These are phyloP conservation scores for Flammula alnicola DNA, from an alignment of 1,284 basidiomycete genomes.

Conservation along the genomic window DNA sequence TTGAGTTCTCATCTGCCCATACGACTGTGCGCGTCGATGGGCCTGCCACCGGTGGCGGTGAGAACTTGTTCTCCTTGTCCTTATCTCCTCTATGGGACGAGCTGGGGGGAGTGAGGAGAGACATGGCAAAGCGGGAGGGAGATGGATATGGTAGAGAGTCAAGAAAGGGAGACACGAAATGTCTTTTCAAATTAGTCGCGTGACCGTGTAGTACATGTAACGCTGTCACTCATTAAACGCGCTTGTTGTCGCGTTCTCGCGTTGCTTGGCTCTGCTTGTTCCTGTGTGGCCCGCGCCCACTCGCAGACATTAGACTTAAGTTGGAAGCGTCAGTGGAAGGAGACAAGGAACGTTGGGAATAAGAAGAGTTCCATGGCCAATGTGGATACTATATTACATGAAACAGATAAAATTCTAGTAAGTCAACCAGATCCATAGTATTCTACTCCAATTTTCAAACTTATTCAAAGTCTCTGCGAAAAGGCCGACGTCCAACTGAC, in stretches of 20 bases:
- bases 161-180: slow-evolving; percentile 5
- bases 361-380: no score
- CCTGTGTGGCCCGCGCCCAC: neutral
- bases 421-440: no score
- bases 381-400: no score
- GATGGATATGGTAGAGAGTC: slow-evolving; percentile 2
- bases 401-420: no score
- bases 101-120: slow-evolving; percentile 66
- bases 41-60: slow-evolving; percentile 19
- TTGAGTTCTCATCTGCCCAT: slow-evolving; percentile 62
- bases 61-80: slow-evolving; percentile 51
- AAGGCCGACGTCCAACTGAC: no score
- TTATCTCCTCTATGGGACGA: slow-evolving; percentile 60
- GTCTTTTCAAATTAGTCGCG: slow-evolving; percentile 12
- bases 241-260: slow-evolving; percentile 30
- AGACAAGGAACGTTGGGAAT: no score
- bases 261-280: slow-evolving; percentile 18
- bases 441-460: no score
- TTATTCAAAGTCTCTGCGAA: no score
- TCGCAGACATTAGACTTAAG: neutral
- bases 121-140: slow-evolving; percentile 35
- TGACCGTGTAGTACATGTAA: slow-evolving; percentile 29
- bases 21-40: slow-evolving; percentile 49
- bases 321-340: no score
- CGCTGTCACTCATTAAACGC: slow-evolving; percentile 35